Conservation (phyloP, 179 eudicot species). For the Pouteria campechiana region DNA sequence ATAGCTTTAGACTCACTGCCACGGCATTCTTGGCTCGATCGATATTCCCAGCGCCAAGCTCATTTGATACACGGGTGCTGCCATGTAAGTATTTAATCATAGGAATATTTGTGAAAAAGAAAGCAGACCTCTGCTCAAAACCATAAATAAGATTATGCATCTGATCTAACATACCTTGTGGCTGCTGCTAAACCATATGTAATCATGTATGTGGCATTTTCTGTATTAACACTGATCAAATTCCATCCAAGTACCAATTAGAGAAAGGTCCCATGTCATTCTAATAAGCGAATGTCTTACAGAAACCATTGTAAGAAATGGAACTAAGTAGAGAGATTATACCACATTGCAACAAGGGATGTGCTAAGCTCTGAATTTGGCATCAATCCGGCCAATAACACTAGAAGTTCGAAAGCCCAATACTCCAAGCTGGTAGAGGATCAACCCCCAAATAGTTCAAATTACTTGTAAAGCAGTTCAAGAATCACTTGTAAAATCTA, state of each 20-base stretch:
- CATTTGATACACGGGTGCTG: constrained; percentile 83
- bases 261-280: no score
- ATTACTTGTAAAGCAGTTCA: no score
- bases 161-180: constrained; percentile 61
- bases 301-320: no score
- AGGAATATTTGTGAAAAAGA: no score
- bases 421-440: constrained; percentile 55
- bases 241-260: no score
- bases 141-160: background rate
- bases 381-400: constrained; percentile 62
- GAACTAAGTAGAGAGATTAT: background rate
- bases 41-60: constrained; percentile 59
- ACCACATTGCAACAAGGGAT: constrained; percentile 76
- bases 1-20: constrained; percentile 51
- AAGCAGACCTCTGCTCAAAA: no score
- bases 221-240: constrained; percentile 79
- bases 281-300: no score
- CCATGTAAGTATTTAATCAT: background rate
- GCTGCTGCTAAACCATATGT: constrained; percentile 69
- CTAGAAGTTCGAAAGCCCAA: constrained; percentile 83
- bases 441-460: no score
- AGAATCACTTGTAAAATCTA: no score
- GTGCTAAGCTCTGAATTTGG: constrained; percentile 53
- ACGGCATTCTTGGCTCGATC: constrained; percentile 53
- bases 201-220: constrained; percentile 56